Conservation (phyloP, 768 basidiomycete genomes). For the Lentinula lateritia region DNA sequence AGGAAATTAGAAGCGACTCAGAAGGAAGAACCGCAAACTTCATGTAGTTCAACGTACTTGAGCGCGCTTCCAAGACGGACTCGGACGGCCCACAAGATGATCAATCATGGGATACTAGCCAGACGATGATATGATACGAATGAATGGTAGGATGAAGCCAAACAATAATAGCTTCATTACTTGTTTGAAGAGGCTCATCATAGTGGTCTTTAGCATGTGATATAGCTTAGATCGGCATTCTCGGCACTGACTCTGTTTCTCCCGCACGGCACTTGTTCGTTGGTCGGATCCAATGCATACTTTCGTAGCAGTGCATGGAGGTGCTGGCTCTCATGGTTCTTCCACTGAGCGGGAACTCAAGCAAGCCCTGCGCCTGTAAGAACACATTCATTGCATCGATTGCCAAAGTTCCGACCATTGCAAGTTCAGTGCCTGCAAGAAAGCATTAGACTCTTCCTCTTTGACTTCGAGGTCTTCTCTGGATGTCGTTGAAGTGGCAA, state of each 20-base stretch:
- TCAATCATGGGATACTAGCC: slow-evolving; percentile 68
- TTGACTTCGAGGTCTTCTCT: slow-evolving; percentile 24
- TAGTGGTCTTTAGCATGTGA: slow-evolving; percentile 25
- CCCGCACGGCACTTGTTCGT: not conserved
- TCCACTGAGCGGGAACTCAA: slow-evolving; percentile 48
- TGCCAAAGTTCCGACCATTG: not conserved
- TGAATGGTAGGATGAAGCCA: not conserved
- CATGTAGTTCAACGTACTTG: slow-evolving; percentile 44
- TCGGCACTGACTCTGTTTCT: not conserved
- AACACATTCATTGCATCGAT: not conserved
- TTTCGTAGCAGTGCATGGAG: slow-evolving; percentile 69
- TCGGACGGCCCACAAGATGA: slow-evolving; percentile 85
- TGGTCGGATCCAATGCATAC: slow-evolving; percentile 19
- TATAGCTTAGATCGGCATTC: slow-evolving; percentile 6
- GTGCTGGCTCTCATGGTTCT: slow-evolving; percentile 62
- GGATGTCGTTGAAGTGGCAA: slow-evolving; percentile 47
- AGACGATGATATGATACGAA: not conserved
- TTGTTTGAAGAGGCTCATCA: not conserved
- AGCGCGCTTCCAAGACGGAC: slow-evolving; percentile 81
- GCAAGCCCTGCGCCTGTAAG: slow-evolving; percentile 49
- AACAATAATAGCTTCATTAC: not conserved
- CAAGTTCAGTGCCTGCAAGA: slow-evolving; percentile 45
- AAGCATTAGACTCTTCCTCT: slow-evolving; percentile 25
- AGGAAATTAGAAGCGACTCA: not conserved
- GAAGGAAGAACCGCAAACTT: not conserved